Evolutionary conservation across 768 basidiomycete species (phyloP).

Genomic region (Leccinum rimulosum): DNA sequence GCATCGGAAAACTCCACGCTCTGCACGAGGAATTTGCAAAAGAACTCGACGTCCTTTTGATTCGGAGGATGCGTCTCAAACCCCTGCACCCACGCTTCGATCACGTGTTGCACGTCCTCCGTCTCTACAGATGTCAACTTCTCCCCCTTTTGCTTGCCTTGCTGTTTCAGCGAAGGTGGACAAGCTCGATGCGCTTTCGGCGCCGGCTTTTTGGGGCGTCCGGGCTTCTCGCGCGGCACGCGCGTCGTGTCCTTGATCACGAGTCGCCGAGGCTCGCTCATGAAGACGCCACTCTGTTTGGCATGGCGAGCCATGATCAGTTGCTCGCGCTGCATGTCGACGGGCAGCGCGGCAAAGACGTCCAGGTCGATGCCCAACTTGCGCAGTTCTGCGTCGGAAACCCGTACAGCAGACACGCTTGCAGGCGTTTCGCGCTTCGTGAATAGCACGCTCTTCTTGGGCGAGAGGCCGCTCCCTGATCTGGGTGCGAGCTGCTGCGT

Average conservation of each 20-base stretch:
- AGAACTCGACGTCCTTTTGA: conserved; percentile 69
- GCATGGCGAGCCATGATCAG: conserved; percentile 56
- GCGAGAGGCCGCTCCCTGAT: conserved; percentile 40
- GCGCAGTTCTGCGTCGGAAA: conserved; percentile 56
- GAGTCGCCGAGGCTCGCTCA: conserved; percentile 39
- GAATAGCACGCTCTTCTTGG: conserved; percentile 38
- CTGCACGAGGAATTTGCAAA: conserved; percentile 68
- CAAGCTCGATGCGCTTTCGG: conserved; percentile 53
- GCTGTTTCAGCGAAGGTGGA: conserved; percentile 54
- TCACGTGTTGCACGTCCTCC: conserved; percentile 66
- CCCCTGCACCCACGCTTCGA: conserved; percentile 74
- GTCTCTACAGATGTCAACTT: conserved; percentile 60
- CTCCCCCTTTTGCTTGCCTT: conserved; percentile 48
- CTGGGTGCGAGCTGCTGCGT: conserved; percentile 62
- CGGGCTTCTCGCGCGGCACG: conserved; percentile 27
- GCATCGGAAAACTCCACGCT: conserved; percentile 64
- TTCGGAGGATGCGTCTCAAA: conserved; percentile 65
- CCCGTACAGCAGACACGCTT: conserved; percentile 36
- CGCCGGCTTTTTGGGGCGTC: conserved; percentile 47
- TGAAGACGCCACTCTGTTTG: conserved; percentile 35
- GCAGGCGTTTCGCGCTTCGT: conserved; percentile 30
- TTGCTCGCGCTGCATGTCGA: conserved; percentile 70
- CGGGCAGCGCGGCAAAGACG: conserved; percentile 64
- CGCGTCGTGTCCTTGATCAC: conserved; percentile 44
- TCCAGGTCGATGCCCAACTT: conserved; percentile 71